phyloP scores from a whole-genome alignment of 805 yeast species.

The Yarrowia hollandica region DNA sequence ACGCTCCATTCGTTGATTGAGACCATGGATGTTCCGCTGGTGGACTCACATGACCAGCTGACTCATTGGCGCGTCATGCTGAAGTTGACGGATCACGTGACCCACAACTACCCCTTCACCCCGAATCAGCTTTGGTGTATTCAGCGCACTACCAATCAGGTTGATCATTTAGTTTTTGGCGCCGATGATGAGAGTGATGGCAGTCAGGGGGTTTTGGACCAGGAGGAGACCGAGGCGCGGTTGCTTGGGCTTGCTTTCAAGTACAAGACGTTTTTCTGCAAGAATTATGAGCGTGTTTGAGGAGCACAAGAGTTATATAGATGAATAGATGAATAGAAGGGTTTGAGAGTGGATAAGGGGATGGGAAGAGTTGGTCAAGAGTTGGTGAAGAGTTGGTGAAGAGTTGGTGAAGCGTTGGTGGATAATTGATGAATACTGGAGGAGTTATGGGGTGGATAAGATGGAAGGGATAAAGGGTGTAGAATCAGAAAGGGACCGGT shows the following conservation, averaged over 20 bases:
- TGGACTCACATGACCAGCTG: neutral
- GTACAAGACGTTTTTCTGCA: slow-evolving; percentile 11
- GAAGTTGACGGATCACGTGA: neutral
- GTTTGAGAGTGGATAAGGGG: too few relatives aligned
- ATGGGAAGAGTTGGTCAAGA: too few relatives aligned
- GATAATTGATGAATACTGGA: too few relatives aligned
- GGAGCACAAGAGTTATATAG: neutral
- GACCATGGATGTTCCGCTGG: neutral
- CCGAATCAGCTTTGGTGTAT: slow-evolving; percentile 5
- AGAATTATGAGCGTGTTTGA: neutral
- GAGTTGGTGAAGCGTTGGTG: too few relatives aligned
- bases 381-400: too few relatives aligned
- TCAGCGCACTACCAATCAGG: neutral
- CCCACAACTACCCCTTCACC: slow-evolving; percentile 10
- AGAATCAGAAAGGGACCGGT: too few relatives aligned
- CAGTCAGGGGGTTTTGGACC: too few relatives aligned
- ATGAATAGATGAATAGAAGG: neutral
- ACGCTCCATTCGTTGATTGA: neutral
- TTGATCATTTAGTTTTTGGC: neutral
- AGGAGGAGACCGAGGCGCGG: neutral
- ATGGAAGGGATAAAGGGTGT: too few relatives aligned
- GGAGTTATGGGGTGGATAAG: too few relatives aligned
- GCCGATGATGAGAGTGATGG: neutral
- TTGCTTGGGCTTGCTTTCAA: neutral
- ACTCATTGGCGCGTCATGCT: slow-evolving; percentile 6